Evolutionary conservation across 768 basidiomycete species (phyloP).

Genomic region (Leccinum uliginosum): DNA sequence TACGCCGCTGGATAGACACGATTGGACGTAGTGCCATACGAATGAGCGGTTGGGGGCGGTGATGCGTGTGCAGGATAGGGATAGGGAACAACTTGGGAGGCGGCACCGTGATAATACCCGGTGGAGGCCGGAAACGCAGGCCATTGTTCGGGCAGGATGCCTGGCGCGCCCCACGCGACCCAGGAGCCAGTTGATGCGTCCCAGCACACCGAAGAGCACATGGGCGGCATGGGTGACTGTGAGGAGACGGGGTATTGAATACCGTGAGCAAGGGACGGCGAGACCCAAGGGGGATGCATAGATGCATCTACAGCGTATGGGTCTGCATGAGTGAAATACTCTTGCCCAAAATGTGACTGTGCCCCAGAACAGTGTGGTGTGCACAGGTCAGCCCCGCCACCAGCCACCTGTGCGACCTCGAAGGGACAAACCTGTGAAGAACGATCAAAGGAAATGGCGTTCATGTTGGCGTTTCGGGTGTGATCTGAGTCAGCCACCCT

Average conservation of each 20-base stretch:
- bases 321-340: constrained; percentile 28
- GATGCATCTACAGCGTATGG: constrained; percentile 17
- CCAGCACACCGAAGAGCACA: constrained; percentile 28
- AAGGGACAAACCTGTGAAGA: constrained; percentile 19
- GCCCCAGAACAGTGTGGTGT: constrained; percentile 13
- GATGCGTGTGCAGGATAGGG: constrained; percentile 26
- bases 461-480: constrained; percentile 19
- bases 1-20: constrained; percentile 22
- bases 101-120: constrained; percentile 24
- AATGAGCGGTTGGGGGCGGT: constrained; percentile 17
- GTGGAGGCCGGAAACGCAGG: constrained; percentile 23
- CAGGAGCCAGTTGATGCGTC: constrained; percentile 27
- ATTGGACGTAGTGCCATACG: constrained; percentile 15
- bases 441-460: constrained; percentile 16
- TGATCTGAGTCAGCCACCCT: constrained; percentile 22
- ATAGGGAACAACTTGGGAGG: constrained; percentile 24
- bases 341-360: constrained; percentile 23
- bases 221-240: constrained; percentile 25
- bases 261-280: constrained; percentile 24
- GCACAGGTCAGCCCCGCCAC: constrained; percentile 26
- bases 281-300: constrained; percentile 25
- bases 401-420: constrained; percentile 16
- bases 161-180: constrained; percentile 28
- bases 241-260: constrained; percentile 28
- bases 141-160: constrained; percentile 28